Evolutionary conservation across 805 yeast species (phyloP).

Genomic region (Yarrowia bubula): DNA sequence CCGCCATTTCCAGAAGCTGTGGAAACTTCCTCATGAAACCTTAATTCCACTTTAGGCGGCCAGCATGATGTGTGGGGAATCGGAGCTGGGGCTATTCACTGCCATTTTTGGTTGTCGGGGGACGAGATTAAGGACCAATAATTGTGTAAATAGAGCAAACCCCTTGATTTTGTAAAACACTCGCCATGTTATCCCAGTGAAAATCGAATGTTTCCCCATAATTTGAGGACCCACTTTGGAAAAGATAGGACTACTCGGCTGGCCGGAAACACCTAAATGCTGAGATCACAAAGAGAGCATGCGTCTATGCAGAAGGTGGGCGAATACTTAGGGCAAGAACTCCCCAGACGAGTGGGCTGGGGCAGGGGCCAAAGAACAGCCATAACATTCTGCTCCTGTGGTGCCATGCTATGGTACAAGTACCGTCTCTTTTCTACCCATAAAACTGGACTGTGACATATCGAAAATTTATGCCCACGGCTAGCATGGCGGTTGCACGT

Average conservation of each 20-base stretch:
- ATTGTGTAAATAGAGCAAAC: no score
- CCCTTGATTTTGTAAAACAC: no score
- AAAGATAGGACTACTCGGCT: conserved; percentile 15
- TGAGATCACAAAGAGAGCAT: not conserved
- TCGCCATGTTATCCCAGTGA: no score
- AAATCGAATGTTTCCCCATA: not conserved
- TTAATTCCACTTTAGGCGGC: not conserved
- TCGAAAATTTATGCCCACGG: not conserved
- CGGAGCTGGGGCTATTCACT: not conserved
- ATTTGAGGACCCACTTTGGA: not conserved
- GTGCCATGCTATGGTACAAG: no score
- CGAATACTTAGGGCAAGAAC: not conserved
- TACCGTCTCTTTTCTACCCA: no score
- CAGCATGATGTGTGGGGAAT: not conserved
- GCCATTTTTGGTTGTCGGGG: not conserved
- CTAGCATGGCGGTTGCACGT: not conserved
- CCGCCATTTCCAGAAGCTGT: conserved; percentile 10
- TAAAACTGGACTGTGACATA: no score
- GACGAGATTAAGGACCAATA: no score
- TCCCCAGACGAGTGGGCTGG: not conserved
- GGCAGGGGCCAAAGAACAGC: not conserved
- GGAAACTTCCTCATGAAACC: not conserved
- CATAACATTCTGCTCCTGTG: not conserved
- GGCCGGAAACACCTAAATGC: not conserved
- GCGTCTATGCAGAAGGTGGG: conserved; percentile 11